phyloP scores from a whole-genome alignment of 192 early-diverging fungal genomes.

The Dissophora globulifera region DNA sequence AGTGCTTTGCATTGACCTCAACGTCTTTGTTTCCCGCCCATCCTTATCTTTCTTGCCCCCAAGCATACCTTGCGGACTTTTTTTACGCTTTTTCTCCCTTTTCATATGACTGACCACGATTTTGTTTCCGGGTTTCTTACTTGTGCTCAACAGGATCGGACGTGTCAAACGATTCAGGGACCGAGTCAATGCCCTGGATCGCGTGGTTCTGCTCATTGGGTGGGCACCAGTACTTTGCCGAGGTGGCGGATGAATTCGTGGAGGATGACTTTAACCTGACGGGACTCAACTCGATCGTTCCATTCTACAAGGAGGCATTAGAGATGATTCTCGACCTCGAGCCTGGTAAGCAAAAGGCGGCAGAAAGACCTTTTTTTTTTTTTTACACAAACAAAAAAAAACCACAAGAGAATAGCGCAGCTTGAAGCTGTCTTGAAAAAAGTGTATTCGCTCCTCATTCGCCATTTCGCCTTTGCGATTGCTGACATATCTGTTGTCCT shows the following conservation, averaged over 20 bases:
- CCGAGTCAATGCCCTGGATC: conserved; percentile 75
- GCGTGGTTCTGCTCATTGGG: conserved; percentile 79
- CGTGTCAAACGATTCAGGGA: conserved; percentile 58
- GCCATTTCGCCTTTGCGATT: neutral
- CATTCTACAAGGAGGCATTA: conserved; percentile 90
- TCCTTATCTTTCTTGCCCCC: too few species aligned
- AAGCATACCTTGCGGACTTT: too few species aligned
- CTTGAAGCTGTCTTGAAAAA: too few species aligned
- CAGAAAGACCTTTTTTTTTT: conserved; percentile 1
- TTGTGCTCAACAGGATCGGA: conserved; percentile 62
- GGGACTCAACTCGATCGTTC: conserved; percentile 84
- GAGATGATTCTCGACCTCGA: conserved; percentile 96
- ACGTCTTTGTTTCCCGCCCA: too few species aligned
- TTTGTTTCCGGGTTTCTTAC: too few species aligned
- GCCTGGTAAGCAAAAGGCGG: conserved; percentile 60
- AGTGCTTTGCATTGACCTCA: too few species aligned
- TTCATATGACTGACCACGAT: conserved; percentile 1
- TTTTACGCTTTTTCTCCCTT: too few species aligned
- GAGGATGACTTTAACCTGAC: conserved; percentile 98
- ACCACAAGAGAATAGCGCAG: too few species aligned
- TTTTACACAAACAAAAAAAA: too few species aligned
- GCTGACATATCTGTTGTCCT: neutral
- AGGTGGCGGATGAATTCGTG: conserved; percentile 83
- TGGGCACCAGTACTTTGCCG: conserved; percentile 83
- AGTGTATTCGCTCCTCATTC: too few species aligned